These are phyloP conservation scores for Nannizzia gypsea DNA, from an alignment of 2,329 filamentous ascomycete genomes.

Conservation along the genomic window DNA sequence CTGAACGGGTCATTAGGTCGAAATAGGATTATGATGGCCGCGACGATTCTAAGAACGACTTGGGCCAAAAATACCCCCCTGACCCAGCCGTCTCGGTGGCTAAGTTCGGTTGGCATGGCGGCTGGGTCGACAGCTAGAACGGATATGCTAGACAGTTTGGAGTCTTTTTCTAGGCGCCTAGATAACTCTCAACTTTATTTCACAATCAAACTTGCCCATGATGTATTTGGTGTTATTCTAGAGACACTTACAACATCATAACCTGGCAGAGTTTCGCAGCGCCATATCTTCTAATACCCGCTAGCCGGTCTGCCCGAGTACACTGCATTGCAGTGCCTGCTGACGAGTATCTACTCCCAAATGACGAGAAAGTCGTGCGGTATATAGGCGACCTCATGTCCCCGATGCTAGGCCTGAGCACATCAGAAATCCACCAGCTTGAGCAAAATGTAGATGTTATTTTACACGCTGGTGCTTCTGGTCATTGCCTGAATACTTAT, in stretches of 20 bases:
- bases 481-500: slow-evolving; percentile 22
- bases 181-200: background rate
- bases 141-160: background rate
- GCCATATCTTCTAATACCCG: background rate
- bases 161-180: background rate
- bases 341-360: background rate
- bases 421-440: slow-evolving; percentile 22
- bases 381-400: slow-evolving; percentile 30
- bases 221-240: background rate
- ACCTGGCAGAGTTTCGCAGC: background rate
- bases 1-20: background rate
- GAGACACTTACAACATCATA: background rate
- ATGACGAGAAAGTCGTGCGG: slow-evolving; percentile 20
- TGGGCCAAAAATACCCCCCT: background rate
- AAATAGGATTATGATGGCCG: background rate
- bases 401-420: slow-evolving; percentile 30
- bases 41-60: background rate
- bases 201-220: too few relatives aligned
- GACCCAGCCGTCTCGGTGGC: background rate
- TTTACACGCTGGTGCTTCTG: slow-evolving; percentile 43
- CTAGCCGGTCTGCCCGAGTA: slow-evolving; percentile 18
- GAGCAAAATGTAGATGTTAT: slow-evolving; percentile 32
- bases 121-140: background rate
- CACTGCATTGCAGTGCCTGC: slow-evolving; percentile 33
- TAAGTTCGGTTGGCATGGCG: background rate